Evolutionary conservation across 768 basidiomycete genomes (phyloP).

Genomic region (Tricholoma saponaceum): DNA sequence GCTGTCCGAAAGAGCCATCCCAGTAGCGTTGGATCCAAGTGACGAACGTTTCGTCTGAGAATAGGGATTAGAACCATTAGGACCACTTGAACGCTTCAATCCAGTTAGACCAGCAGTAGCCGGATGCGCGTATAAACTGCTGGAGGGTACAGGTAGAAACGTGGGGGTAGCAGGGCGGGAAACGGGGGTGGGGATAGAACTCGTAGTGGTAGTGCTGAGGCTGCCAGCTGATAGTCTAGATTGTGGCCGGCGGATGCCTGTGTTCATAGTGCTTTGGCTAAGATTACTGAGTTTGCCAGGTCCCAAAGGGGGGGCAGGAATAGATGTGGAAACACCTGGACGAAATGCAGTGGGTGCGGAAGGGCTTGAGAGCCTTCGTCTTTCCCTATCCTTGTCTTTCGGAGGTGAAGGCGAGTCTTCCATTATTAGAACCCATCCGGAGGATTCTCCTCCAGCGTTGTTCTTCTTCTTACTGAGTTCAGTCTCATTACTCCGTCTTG

Average conservation of each 20-base stretch:
- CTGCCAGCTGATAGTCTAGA: slow-evolving; percentile 70
- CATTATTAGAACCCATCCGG: slow-evolving; percentile 89
- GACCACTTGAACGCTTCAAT: slow-evolving; percentile 59
- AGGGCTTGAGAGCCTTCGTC: slow-evolving; percentile 61
- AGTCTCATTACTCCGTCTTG: slow-evolving; percentile 42
- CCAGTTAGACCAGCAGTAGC: slow-evolving; percentile 36
- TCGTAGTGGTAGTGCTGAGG: slow-evolving; percentile 44
- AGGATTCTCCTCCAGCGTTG: slow-evolving; percentile 53
- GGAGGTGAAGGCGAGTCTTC: slow-evolving; percentile 76
- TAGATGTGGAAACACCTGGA: slow-evolving; percentile 39
- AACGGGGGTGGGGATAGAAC: slow-evolving; percentile 60
- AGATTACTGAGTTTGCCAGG: slow-evolving; percentile 35
- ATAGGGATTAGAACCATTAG: slow-evolving; percentile 36
- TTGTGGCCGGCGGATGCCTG: slow-evolving; percentile 58
- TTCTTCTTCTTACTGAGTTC: slow-evolving; percentile 41
- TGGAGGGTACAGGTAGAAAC: slow-evolving; percentile 66
- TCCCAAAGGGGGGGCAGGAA: slow-evolving; percentile 40
- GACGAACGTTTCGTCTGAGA: slow-evolving; percentile 57
- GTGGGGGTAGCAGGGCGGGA: slow-evolving; percentile 77
- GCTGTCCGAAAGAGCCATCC: slow-evolving; percentile 22
- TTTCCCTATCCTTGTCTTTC: slow-evolving; percentile 52
- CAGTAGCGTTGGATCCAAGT: slow-evolving; percentile 43
- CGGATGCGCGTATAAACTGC: slow-evolving; percentile 41
- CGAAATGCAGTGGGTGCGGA: slow-evolving; percentile 51
- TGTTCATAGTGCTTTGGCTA: slow-evolving; percentile 38